A percentile compares a stretch with the other conserved stretches of the same genome.
phyloP scores from a whole-genome alignment of 345 rosid genomes.

The Eucalyptus sp. region DNA sequence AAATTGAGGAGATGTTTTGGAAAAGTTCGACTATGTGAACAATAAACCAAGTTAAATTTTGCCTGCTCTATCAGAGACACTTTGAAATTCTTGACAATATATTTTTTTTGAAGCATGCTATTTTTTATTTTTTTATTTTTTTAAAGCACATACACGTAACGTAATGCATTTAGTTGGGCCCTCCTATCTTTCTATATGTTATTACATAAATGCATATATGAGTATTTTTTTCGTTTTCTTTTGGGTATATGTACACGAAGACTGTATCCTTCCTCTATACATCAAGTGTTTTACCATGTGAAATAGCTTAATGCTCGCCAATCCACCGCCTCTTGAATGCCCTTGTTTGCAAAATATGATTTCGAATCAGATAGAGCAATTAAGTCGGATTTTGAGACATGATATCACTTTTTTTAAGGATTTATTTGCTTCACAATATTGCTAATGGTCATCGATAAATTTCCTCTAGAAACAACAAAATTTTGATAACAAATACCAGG shows the following conservation, averaged over 20 bases:
- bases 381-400: accelerated
- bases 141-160: too few species aligned
- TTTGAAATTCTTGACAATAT: neutral
- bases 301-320: neutral
- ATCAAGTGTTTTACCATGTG: neutral
- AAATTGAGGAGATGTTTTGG: neutral
- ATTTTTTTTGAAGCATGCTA: too few species aligned
- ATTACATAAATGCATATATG: neutral
- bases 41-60: neutral
- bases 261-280: too few species aligned
- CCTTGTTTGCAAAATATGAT: too few species aligned
- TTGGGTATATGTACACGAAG: neutral
- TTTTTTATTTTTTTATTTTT: too few species aligned
- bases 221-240: too few species aligned
- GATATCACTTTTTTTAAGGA: accelerated
- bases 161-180: neutral
- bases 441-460: too few species aligned
- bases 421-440: accelerated
- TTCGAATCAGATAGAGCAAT: accelerated
- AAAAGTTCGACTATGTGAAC: neutral
- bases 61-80: neutral
- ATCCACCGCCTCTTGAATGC: neutral
- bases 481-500: accelerated
- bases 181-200: neutral
- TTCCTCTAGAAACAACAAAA: accelerated